A percentile compares a stretch with the other conserved stretches of the same genome.
Conservation (phyloP, 495 filamentous ascomycete species). For the Cercophora samala region DNA sequence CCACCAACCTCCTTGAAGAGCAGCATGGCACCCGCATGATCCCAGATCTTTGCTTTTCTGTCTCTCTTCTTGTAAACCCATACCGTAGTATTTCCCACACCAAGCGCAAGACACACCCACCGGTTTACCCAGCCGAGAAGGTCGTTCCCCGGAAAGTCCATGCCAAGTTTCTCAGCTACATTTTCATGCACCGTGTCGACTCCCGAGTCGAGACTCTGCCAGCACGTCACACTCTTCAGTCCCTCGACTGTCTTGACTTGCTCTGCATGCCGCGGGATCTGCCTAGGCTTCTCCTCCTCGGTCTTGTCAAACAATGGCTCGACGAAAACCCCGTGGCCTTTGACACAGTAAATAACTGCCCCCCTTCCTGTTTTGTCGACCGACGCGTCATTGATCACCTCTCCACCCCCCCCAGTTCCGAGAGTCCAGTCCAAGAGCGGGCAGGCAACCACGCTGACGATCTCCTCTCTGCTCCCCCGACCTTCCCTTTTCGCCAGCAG, state of each 20-base stretch:
- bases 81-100: slow-evolving; percentile 57
- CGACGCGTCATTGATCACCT: slow-evolving; percentile 37
- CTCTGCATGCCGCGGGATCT: slow-evolving; percentile 27
- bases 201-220: slow-evolving; percentile 40
- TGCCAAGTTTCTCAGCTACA: slow-evolving; percentile 47
- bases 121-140: slow-evolving; percentile 63
- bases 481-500: slow-evolving; percentile 33
- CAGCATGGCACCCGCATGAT: slow-evolving; percentile 67
- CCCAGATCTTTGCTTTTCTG: slow-evolving; percentile 64
- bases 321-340: slow-evolving; percentile 54
- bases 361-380: slow-evolving; percentile 54
- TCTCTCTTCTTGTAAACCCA: slow-evolving; percentile 56
- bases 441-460: slow-evolving; percentile 51
- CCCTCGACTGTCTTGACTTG: slow-evolving; percentile 26
- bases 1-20: slow-evolving; percentile 64
- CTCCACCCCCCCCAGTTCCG: slow-evolving; percentile 25
- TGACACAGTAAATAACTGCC: slow-evolving; percentile 54
- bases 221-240: slow-evolving; percentile 40
- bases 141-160: slow-evolving; percentile 51
- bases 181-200: slow-evolving; percentile 43
- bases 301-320: slow-evolving; percentile 37
- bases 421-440: slow-evolving; percentile 48
- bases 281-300: neutral
- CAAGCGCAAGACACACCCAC: slow-evolving; percentile 60
- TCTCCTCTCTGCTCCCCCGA: slow-evolving; percentile 22